Percentiles rank a stretch among this genome's conserved stretches.
Conservation (phyloP, 2,329 filamentous ascomycete genomes). For the Coleophoma cylindrospora region DNA sequence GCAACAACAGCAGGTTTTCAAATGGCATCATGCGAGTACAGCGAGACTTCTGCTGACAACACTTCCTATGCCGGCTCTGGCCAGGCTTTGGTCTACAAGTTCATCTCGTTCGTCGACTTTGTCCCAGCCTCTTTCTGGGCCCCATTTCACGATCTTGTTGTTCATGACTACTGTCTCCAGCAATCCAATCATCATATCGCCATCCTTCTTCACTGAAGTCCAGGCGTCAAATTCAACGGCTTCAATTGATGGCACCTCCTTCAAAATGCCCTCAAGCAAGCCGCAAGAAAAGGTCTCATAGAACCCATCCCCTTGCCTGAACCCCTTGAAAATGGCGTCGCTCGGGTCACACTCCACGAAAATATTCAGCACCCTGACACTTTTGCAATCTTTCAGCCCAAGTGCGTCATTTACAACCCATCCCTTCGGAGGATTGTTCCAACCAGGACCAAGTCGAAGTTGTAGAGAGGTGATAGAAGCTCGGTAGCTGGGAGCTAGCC, state of each 20-base stretch:
- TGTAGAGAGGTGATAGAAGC: constrained; percentile 58
- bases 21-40: background rate
- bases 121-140: constrained; percentile 62
- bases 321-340: constrained; percentile 61
- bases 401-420: constrained; percentile 65
- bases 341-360: constrained; percentile 72
- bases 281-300: constrained; percentile 63
- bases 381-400: constrained; percentile 57
- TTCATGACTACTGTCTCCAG: constrained; percentile 44
- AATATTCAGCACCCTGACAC: constrained; percentile 55
- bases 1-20: background rate
- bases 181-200: constrained; percentile 59
- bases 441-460: constrained; percentile 68
- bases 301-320: constrained; percentile 53
- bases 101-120: constrained; percentile 30
- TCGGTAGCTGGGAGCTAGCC: constrained; percentile 57
- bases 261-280: constrained; percentile 52
- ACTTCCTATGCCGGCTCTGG: background rate
- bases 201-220: constrained; percentile 57
- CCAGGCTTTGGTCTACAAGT: background rate
- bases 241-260: constrained; percentile 48
- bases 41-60: background rate
- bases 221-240: constrained; percentile 67
- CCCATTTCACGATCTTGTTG: constrained; percentile 57
- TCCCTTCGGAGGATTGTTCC: constrained; percentile 62